Conservation (phyloP, 73 alveolate genomes). For the Paramecium octaurelia region DNA sequence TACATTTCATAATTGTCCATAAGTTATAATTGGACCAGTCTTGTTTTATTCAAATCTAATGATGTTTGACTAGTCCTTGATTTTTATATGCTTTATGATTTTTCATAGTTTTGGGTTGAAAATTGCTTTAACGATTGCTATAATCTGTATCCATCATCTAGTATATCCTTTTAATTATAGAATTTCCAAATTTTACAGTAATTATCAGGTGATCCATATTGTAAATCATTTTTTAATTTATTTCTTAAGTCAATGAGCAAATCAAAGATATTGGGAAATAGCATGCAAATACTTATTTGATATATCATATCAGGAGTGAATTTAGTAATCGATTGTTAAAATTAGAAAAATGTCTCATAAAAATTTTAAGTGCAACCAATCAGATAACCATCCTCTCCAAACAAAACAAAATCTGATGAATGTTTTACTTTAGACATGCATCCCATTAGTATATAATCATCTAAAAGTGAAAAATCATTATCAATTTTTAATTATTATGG, state of each 20-base stretch:
- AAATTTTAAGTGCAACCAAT: not conserved
- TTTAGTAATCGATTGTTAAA: not conserved
- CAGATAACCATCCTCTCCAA: not conserved
- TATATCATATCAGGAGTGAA: not conserved
- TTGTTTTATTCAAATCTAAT: not conserved
- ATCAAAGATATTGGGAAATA: not conserved
- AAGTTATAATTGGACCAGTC: not conserved
- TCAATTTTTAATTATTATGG: not conserved
- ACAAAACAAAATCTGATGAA: not conserved
- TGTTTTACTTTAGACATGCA: not conserved
- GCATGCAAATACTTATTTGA: not conserved
- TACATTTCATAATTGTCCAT: not conserved
- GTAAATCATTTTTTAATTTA: not conserved
- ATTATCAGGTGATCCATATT: not conserved
- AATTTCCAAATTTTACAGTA: not conserved
- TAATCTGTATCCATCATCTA: not conserved
- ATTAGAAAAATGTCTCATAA: not conserved
- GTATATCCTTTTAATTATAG: not conserved
- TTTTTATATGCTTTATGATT: not conserved
- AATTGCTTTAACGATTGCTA: not conserved
- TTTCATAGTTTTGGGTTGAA: not conserved
- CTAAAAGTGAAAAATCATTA: not conserved
- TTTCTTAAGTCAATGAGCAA: not conserved
- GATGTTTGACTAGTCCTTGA: not conserved
- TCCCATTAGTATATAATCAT: not conserved